Conservation (phyloP, 106 monocot genomes). For the Dioscorea alata region DNA sequence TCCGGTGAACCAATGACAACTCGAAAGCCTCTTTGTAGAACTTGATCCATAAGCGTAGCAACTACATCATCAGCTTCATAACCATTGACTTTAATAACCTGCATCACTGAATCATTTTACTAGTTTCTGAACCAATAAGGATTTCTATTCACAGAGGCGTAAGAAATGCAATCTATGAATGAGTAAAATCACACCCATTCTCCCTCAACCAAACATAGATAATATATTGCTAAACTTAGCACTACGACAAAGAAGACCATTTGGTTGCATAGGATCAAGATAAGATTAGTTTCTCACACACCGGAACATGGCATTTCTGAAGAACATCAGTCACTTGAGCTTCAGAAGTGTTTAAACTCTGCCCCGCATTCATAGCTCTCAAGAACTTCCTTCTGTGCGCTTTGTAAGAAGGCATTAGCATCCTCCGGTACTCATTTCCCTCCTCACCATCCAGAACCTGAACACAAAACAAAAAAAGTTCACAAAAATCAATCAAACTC, state of each 20-base stretch:
- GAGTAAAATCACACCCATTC: neutral
- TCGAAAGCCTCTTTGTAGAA: conserved; percentile 50
- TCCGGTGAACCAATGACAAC: conserved; percentile 97
- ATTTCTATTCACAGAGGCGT: neutral
- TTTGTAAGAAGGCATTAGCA: conserved; percentile 85
- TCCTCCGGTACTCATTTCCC: conserved; percentile 74
- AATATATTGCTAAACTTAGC: neutral
- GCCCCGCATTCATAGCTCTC: neutral
- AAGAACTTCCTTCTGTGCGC: conserved; percentile 45
- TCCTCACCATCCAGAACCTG: conserved; percentile 91
- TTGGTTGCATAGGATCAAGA: too few species aligned
- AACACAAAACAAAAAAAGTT: neutral
- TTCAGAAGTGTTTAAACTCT: conserved; percentile 15
- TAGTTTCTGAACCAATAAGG: neutral
- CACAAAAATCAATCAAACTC: conserved; percentile 1
- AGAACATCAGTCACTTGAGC: conserved; percentile 46
- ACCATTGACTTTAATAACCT: conserved; percentile 79
- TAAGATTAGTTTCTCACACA: conserved; percentile 15
- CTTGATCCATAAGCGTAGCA: conserved; percentile 81
- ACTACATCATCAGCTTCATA: conserved; percentile 98
- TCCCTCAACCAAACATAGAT: neutral
- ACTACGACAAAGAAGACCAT: neutral
- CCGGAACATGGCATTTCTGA: conserved; percentile 74
- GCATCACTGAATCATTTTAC: conserved; percentile 14
- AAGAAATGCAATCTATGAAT: neutral